phyloP scores from a whole-genome alignment of 2,329 filamentous ascomycete species.

The Pseudogymnoascus sp. region DNA sequence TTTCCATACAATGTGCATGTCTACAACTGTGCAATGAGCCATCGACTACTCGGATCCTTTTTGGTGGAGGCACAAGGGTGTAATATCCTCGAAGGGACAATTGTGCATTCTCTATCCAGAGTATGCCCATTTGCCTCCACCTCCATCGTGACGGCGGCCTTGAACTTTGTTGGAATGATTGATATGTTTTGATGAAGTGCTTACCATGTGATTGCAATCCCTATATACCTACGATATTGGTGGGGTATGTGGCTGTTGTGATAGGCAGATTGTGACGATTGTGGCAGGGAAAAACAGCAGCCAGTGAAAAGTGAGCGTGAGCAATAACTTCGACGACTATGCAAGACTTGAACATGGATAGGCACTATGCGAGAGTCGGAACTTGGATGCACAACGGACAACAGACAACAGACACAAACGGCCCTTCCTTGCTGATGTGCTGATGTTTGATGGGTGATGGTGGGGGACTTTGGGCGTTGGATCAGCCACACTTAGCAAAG shows the following conservation, averaged over 20 bases:
- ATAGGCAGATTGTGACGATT: not conserved
- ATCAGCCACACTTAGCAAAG: constrained; percentile 6
- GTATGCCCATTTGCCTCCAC: not conserved
- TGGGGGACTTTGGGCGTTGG: not conserved
- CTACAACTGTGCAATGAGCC: not conserved
- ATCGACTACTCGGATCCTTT: not conserved
- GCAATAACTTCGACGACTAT: not conserved
- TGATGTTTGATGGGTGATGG: not conserved
- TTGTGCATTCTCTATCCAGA: not conserved
- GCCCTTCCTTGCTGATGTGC: not conserved
- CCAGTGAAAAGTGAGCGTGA: not conserved
- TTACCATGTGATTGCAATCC: not conserved
- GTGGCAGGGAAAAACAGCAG: not conserved
- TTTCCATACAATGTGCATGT: constrained; percentile 3
- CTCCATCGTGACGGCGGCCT: not conserved
- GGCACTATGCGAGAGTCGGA: not conserved
- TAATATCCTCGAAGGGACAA: not conserved
- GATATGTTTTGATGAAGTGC: not conserved
- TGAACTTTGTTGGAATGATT: not conserved
- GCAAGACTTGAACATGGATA: not conserved
- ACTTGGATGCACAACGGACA: not conserved
- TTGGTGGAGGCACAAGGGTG: not conserved
- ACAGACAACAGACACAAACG: not conserved
- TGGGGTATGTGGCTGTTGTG: not conserved
- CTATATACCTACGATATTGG: not conserved